phyloP scores from a whole-genome alignment of 257 asterid species.

The Scutellaria baicalensis region DNA sequence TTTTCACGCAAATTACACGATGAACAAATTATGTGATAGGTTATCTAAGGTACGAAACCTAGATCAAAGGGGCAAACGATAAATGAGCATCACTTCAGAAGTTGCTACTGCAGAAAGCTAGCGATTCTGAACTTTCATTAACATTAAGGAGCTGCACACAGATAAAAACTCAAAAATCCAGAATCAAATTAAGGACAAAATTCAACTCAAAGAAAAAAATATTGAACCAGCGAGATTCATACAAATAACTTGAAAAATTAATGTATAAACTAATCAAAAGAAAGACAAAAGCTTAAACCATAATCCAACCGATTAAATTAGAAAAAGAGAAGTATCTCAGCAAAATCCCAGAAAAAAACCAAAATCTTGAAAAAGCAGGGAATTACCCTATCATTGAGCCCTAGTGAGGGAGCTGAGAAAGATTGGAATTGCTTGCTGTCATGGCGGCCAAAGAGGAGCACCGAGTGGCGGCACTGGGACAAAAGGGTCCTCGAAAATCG shows the following conservation, averaged over 20 bases:
- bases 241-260: no score
- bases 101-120: neutral
- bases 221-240: neutral
- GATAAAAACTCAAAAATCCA: neutral
- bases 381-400: slow-evolving; percentile 35
- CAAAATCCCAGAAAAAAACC: slow-evolving; percentile 22
- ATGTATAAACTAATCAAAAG: neutral
- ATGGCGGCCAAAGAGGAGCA: slow-evolving; percentile 27
- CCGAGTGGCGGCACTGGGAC: slow-evolving; percentile 44
- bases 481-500: slow-evolving; percentile 40
- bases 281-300: neutral
- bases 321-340: neutral
- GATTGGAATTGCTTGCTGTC: slow-evolving; percentile 17
- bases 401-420: slow-evolving; percentile 22
- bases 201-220: neutral
- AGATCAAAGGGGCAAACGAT: neutral
- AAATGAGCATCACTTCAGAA: neutral
- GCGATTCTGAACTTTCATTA: neutral
- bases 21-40: neutral
- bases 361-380: neutral
- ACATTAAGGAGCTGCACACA: neutral
- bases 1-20: no score
- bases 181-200: neutral
- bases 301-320: neutral
- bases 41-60: neutral